phyloP scores from a whole-genome alignment of 768 basidiomycete genomes.

The Ramaria sp. region DNA sequence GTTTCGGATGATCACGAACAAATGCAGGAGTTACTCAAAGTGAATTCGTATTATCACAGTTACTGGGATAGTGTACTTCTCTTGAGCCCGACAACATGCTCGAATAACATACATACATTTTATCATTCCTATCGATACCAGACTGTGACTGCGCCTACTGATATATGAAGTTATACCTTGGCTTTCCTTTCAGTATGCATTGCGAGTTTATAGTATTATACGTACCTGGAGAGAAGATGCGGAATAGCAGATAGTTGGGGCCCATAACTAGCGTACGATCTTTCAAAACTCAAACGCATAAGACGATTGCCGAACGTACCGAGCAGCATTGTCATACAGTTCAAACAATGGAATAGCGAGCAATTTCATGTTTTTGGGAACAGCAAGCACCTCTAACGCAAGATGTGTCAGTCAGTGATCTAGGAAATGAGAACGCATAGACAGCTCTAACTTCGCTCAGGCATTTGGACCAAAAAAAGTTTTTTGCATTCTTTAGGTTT shows the following conservation, averaged over 20 bases:
- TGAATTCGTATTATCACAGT: too few relatives aligned
- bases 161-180: conserved; percentile 63
- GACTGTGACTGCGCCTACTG: conserved; percentile 30
- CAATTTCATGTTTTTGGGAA: conserved; percentile 98
- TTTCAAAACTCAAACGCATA: neutral
- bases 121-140: neutral
- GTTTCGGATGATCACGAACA: too few relatives aligned
- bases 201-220: neutral
- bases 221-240: conserved; percentile 75
- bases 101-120: too few relatives aligned
- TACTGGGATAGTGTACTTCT: too few relatives aligned
- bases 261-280: conserved; percentile 47
- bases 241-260: conserved; percentile 93
- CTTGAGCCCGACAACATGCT: too few relatives aligned
- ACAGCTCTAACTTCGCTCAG: conserved; percentile 67
- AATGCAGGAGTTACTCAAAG: too few relatives aligned
- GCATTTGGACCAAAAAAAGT: conserved; percentile 90
- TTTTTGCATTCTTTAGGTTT: conserved; percentile 99
- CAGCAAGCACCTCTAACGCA: conserved; percentile 78
- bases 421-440: neutral
- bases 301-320: conserved; percentile 30
- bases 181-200: neutral
- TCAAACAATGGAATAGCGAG: conserved; percentile 95
- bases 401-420: neutral
- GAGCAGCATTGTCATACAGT: conserved; percentile 92